Evolutionary conservation across 1,284 basidiomycete genomes (phyloP), one percentile per base, ranked within the genome.

Genomic region (Pholiota adiposa): DNA sequence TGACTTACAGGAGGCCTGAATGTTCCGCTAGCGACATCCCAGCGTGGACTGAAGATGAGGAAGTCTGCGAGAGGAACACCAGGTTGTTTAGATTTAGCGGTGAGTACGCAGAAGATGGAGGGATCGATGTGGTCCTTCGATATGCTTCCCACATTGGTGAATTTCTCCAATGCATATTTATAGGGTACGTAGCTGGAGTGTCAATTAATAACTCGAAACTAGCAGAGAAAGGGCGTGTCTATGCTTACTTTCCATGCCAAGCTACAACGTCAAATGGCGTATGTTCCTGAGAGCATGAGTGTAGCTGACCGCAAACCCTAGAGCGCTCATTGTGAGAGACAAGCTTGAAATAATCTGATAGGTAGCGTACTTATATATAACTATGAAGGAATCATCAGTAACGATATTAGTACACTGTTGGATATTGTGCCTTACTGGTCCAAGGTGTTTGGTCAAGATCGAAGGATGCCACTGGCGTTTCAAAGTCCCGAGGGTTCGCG

Each of bases 191-290:
- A 90, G 73, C 87, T 89, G 58, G 11, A 49, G 19, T 49, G 21
- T 9, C 38, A 36, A n/a, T 14, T 6, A 52, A 40, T 23, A 27
- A 46, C 1, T 29, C 5, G 3, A 49, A 25, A 44, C 41, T 21
- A 4, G 43, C 23, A 16, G 29, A 25, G n/a, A 53, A 16, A 19
- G 43, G 31, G 40, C 18, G 7, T n/a, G 2, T 18, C 12, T 18
- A 41, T 11, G 73, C 83, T 59, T 68, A 86, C 85, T 85, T 87
- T 72, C 86, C 86, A 56, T 84, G 81, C 83, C 84, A 89, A 0
- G 87, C 87, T 46, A 90, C 88, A 29, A 90, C 88, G 67, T 91
- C 89, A 70, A 89, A 90, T 0, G 88, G 87, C 1, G 87, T 87
- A 69, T 89, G 86, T 48, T 85, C 79, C 65, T 89, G 87, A 51